Evolutionary conservation across 306 rosid genomes (phyloP).

Genomic region (Cucumis hystrix): DNA sequence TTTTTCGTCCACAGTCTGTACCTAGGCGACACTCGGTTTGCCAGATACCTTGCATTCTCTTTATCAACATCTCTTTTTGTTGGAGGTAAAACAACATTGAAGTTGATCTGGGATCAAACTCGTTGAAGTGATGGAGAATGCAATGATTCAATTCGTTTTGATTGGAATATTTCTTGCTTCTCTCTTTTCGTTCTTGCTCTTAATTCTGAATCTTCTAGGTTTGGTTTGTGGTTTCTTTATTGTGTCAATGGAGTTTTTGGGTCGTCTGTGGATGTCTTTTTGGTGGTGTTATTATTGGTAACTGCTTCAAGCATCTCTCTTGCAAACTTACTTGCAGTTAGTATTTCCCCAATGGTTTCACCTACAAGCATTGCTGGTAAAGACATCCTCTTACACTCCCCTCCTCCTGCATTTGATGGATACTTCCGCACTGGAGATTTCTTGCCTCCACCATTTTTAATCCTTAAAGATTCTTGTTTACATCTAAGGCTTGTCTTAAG

Average conservation of each 20-base stretch:
- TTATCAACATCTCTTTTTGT: slow-evolving; percentile 46
- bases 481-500: slow-evolving; percentile 84
- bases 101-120: slow-evolving; percentile 71
- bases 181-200: slow-evolving; percentile 68
- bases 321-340: slow-evolving; percentile 77
- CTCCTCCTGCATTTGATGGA: slow-evolving; percentile 51
- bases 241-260: slow-evolving; percentile 69
- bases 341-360: slow-evolving; percentile 78
- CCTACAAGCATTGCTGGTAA: slow-evolving; percentile 90
- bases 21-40: slow-evolving; percentile 78
- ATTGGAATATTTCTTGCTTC: slow-evolving; percentile 44
- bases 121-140: slow-evolving; percentile 46
- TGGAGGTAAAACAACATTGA: slow-evolving; percentile 76
- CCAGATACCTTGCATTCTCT: slow-evolving; percentile 37
- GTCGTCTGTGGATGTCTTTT: slow-evolving; percentile 32
- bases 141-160: slow-evolving; percentile 8
- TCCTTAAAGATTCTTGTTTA: slow-evolving; percentile 82
- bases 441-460: slow-evolving; percentile 30
- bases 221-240: slow-evolving; percentile 25
- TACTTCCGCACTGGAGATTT: slow-evolving; percentile 74
- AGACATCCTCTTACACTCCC: slow-evolving; percentile 80
- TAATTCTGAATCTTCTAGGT: slow-evolving; percentile 56
- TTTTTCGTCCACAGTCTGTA: slow-evolving; percentile 78
- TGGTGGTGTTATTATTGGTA: slow-evolving; percentile 9
- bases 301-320: slow-evolving; percentile 56